phyloP scores from a whole-genome alignment of 805 yeast species.

The Dipodascopsis tothii region DNA sequence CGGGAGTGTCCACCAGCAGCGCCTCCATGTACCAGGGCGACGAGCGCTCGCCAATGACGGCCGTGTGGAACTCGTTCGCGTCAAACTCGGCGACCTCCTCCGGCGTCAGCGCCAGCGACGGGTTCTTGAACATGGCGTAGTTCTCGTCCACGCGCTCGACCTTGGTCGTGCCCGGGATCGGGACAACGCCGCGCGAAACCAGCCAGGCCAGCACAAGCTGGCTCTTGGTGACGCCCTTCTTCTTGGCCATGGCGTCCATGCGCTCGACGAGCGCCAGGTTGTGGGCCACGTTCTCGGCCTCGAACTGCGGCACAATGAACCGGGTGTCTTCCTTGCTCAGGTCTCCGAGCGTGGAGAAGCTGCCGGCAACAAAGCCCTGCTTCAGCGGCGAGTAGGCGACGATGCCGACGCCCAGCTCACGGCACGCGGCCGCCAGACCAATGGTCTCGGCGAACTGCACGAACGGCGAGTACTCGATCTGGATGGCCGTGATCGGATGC shows the following conservation, averaged over 20 bases:
- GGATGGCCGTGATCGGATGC: constrained; percentile 55
- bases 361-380: constrained; percentile 66
- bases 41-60: too few species aligned
- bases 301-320: constrained; percentile 46
- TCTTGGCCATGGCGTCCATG: constrained; percentile 43
- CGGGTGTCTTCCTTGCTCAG: constrained; percentile 54
- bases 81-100: constrained; percentile 45
- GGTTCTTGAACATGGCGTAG: constrained; percentile 31
- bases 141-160: constrained; percentile 57
- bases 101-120: constrained; percentile 37
- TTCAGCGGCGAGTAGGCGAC: constrained; percentile 78
- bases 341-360: constrained; percentile 38
- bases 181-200: constrained; percentile 46
- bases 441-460: constrained; percentile 50
- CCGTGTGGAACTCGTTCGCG: too few species aligned
- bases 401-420: constrained; percentile 55
- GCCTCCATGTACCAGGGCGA: too few species aligned
- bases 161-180: constrained; percentile 74
- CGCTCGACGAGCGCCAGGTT: constrained; percentile 45
- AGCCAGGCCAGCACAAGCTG: constrained; percentile 68
- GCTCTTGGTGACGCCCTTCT: constrained; percentile 43
- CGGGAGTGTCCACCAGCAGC: too few species aligned
- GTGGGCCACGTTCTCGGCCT: constrained; percentile 44
- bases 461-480: constrained; percentile 68
- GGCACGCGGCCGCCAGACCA: constrained; percentile 54